Evolutionary conservation across 2,329 filamentous ascomycete species (phyloP).

Genomic region (Pseudofabraea citricarpa): DNA sequence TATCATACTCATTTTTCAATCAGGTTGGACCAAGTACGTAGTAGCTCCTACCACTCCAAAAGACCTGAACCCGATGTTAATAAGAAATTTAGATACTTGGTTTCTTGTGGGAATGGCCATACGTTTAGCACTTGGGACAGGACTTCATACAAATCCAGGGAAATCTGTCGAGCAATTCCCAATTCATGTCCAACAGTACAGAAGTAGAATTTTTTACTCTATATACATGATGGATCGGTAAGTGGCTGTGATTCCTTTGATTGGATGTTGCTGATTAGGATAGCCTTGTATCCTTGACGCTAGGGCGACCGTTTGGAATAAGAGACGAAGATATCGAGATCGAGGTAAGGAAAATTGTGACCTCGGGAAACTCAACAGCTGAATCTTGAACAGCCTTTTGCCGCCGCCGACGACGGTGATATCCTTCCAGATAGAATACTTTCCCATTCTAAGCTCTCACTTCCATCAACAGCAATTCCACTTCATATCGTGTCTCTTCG

Average conservation of each 20-base stretch:
- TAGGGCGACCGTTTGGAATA: constrained; percentile 40
- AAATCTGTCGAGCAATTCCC: constrained; percentile 12
- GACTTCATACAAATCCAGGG: constrained; percentile 32
- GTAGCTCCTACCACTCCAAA: too few species aligned
- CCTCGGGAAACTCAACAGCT: background rate
- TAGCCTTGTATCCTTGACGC: constrained; percentile 37
- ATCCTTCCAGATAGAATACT: constrained; percentile 21
- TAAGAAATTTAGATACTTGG: constrained; percentile 35
- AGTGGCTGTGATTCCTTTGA: background rate
- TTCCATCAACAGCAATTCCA: constrained; percentile 34
- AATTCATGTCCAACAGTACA: constrained; percentile 25
- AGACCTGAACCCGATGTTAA: constrained; percentile 7
- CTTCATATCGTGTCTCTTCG: constrained; percentile 37
- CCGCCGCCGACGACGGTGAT: constrained; percentile 31
- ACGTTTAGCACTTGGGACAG: constrained; percentile 38
- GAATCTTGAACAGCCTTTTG: constrained; percentile 32
- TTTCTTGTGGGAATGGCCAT: constrained; percentile 39
- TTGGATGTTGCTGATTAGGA: constrained; percentile 1
- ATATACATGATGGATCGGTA: constrained; percentile 45
- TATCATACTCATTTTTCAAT: constrained; percentile 45
- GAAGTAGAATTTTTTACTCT: constrained; percentile 40
- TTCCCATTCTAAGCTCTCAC: constrained; percentile 23
- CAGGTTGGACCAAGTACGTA: constrained; percentile 39
- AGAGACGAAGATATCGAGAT: constrained; percentile 42
- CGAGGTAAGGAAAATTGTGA: constrained; percentile 16